These are phyloP conservation scores for Fusarium sarcochroum DNA, from an alignment of 2,329 filamentous ascomycete genomes.

Conservation along the genomic window DNA sequence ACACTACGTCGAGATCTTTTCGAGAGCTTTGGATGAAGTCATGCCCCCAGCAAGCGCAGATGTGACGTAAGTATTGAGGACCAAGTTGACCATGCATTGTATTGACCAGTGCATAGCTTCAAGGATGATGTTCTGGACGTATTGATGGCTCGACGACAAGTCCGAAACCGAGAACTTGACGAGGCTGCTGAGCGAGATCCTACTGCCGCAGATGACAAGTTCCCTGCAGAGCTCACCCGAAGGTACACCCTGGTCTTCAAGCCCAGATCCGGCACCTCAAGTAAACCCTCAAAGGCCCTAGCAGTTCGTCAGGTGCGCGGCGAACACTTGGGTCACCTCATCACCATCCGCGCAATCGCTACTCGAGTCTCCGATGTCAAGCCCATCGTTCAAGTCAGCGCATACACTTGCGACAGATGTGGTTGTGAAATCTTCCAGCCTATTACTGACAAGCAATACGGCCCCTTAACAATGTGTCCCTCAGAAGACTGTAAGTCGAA, in stretches of 20 bases:
- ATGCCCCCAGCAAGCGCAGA: slow-evolving; percentile 85
- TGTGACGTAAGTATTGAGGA: slow-evolving; percentile 71
- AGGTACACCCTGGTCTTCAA: slow-evolving; percentile 98
- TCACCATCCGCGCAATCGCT: slow-evolving; percentile 93
- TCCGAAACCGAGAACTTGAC: slow-evolving; percentile 83
- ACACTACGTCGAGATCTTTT: slow-evolving; percentile 94
- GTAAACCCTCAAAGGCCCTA: slow-evolving; percentile 74
- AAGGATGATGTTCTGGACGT: slow-evolving; percentile 98
- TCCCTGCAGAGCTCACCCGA: slow-evolving; percentile 91
- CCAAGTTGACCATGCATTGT: neutral
- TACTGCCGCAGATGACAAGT: slow-evolving; percentile 79
- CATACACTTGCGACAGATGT: slow-evolving; percentile 96
- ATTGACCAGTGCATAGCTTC: slow-evolving; percentile 70
- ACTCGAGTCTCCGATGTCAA: slow-evolving; percentile 98
- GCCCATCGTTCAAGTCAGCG: slow-evolving; percentile 96
- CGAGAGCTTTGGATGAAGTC: slow-evolving; percentile 87
- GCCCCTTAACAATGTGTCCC: slow-evolving; percentile 87
- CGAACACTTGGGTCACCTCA: slow-evolving; percentile 92
- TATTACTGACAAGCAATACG: slow-evolving; percentile 89
- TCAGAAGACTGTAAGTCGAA: slow-evolving; percentile 92
- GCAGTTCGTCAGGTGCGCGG: slow-evolving; percentile 95
- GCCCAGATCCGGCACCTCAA: slow-evolving; percentile 81
- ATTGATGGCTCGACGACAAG: slow-evolving; percentile 91
- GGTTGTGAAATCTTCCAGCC: slow-evolving; percentile 99
- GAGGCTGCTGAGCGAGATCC: slow-evolving; percentile 78